Percentiles rank a stretch among this genome's conserved stretches.
These are phyloP conservation scores for Fusarium oligoseptatum DNA, from an alignment of 2,329 filamentous ascomycete species.

Conservation along the genomic window DNA sequence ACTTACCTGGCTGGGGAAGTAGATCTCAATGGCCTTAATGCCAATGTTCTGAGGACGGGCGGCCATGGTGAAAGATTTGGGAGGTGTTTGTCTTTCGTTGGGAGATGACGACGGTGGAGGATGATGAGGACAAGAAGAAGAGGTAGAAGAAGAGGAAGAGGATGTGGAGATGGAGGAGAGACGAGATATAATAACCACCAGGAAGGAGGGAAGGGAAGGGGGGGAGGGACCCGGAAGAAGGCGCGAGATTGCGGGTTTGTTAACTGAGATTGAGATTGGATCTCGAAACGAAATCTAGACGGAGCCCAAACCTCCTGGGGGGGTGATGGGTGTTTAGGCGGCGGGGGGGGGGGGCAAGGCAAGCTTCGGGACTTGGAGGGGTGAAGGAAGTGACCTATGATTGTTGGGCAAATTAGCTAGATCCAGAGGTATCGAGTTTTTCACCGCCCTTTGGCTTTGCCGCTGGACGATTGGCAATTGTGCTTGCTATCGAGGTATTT, in stretches of 20 bases:
- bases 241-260: constrained; percentile 44
- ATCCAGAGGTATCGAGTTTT: constrained; percentile 40
- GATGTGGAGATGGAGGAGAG: constrained; percentile 35
- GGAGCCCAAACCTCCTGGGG: constrained; percentile 22
- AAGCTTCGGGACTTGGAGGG: constrained; percentile 25
- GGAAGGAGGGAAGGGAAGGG: constrained; percentile 12
- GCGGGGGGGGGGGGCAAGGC: constrained; percentile 1
- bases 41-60: constrained; percentile 87
- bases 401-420: constrained; percentile 41
- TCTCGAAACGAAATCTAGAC: constrained; percentile 35
- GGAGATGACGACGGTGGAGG: constrained; percentile 17
- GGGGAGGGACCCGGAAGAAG: constrained; percentile 35
- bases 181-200: constrained; percentile 17
- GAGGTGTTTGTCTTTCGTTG: constrained; percentile 16
- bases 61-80: constrained; percentile 68
- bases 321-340: constrained; percentile 13
- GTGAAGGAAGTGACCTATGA: constrained; percentile 35
- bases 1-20: constrained; percentile 86
- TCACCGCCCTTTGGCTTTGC: constrained; percentile 45
- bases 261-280: constrained; percentile 42
- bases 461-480: constrained; percentile 29
- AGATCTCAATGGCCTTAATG: constrained; percentile 94
- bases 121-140: constrained; percentile 25
- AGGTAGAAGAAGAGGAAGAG: constrained; percentile 32
- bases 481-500: constrained; percentile 31